Evolutionary conservation across 352 stramenopile genomes (phyloP).

Genomic region (Phytophthora constricta): DNA sequence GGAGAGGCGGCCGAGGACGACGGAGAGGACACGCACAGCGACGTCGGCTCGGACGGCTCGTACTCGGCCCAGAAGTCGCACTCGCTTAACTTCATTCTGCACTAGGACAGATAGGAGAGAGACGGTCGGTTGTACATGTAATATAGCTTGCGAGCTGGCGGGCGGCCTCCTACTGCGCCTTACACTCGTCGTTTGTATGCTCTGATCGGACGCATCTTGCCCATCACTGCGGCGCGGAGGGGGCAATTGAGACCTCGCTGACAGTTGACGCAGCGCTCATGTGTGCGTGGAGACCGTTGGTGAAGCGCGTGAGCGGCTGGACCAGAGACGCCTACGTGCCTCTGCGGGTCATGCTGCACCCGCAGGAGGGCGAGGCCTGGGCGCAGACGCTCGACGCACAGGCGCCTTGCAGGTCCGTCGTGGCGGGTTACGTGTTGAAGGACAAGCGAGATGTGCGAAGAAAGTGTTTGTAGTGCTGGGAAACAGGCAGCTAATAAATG

Average conservation of each 20-base stretch:
- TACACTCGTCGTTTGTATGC: conserved; percentile 29
- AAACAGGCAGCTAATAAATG: no score
- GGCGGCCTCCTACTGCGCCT: conserved; percentile 13
- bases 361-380: conserved; percentile 34
- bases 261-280: not conserved
- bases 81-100: conserved; percentile 86
- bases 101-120: conserved; percentile 38
- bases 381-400: conserved; percentile 17
- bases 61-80: conserved; percentile 72
- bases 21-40: conserved; percentile 47
- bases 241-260: no score
- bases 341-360: conserved; percentile 56
- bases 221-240: not conserved
- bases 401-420: conserved; percentile 25
- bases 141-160: conserved; percentile 22
- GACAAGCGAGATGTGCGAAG: conserved; percentile 38
- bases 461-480: not conserved
- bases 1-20: conserved; percentile 23
- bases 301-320: conserved; percentile 54
- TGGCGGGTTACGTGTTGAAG: conserved; percentile 48
- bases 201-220: not conserved
- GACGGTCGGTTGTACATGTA: conserved; percentile 27
- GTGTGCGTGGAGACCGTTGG: conserved; percentile 39
- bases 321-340: conserved; percentile 51
- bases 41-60: conserved; percentile 67